These are phyloP conservation scores for Cladosporium sp. DNA, from an alignment of 2,329 filamentous ascomycete species.

Conservation along the genomic window DNA sequence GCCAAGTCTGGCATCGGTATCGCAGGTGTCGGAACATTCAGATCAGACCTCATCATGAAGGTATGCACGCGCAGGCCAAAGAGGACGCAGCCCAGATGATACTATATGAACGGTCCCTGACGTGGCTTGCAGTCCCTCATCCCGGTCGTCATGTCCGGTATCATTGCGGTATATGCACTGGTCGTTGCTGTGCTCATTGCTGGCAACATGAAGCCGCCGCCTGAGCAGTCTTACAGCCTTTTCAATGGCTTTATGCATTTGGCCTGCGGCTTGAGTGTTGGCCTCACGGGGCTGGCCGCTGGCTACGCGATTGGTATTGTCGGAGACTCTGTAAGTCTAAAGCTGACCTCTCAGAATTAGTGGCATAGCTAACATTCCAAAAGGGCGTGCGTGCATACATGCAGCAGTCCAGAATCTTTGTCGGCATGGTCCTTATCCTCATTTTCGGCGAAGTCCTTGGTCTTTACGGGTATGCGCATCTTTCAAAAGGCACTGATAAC, in stretches of 20 bases:
- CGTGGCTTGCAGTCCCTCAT: constrained; percentile 60
- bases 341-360: background rate
- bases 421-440: constrained; percentile 96
- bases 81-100: constrained; percentile 13
- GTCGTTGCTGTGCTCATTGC: constrained; percentile 96
- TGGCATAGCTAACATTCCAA: background rate
- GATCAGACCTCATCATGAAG: constrained; percentile 89
- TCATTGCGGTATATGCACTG: constrained; percentile 95
- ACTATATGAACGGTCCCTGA: constrained; percentile 17
- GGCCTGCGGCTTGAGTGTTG: constrained; percentile 82
- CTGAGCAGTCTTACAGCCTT: constrained; percentile 65
- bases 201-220: constrained; percentile 73
- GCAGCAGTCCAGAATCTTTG: constrained; percentile 91
- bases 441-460: constrained; percentile 98
- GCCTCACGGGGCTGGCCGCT: constrained; percentile 84
- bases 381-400: constrained; percentile 86
- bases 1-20: constrained; percentile 86
- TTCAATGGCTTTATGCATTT: constrained; percentile 95
- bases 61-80: constrained; percentile 37
- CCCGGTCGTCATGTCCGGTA: constrained; percentile 96
- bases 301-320: constrained; percentile 96
- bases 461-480: constrained; percentile 73
- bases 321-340: constrained; percentile 67
- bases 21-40: constrained; percentile 75
- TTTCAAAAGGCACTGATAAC: background rate